A percentile compares a stretch with the other conserved stretches of the same genome.
phyloP scores from a whole-genome alignment of 768 basidiomycete genomes.

The Paxillus involutus region DNA sequence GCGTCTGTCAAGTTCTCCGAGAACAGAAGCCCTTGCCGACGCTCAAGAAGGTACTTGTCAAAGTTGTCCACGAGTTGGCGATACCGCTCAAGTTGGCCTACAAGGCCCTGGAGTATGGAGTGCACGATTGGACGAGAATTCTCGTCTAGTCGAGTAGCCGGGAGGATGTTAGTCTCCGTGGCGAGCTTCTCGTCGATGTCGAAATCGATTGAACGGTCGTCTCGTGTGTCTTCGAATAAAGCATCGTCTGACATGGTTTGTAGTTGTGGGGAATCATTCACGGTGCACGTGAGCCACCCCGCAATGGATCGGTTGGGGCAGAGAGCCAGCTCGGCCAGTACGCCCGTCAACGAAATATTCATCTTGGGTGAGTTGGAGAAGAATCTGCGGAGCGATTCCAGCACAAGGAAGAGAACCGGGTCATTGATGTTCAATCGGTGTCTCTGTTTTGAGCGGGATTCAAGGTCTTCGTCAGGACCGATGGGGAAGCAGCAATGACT shows the following conservation, averaged over 20 bases:
- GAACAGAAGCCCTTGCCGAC: constrained; percentile 87
- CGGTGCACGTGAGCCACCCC: constrained; percentile 82
- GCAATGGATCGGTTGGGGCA: constrained; percentile 84
- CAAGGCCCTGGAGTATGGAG: constrained; percentile 76
- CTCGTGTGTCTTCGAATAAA: constrained; percentile 50
- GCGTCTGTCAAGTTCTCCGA: constrained; percentile 92
- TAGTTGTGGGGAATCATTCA: constrained; percentile 36
- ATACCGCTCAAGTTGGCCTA: constrained; percentile 80
- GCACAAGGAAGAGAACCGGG: constrained; percentile 65
- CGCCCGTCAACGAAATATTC: constrained; percentile 87
- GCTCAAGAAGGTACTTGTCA: constrained; percentile 80
- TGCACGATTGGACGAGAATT: constrained; percentile 77
- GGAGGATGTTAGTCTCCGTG: constrained; percentile 55
- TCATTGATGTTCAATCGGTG: constrained; percentile 82
- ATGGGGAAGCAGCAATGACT: constrained; percentile 58
- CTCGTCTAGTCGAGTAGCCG: constrained; percentile 70
- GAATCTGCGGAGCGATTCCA: constrained; percentile 74
- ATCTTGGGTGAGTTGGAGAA: constrained; percentile 83
- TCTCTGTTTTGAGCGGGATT: constrained; percentile 44
- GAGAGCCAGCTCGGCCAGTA: constrained; percentile 75
- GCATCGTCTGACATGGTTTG: constrained; percentile 8
- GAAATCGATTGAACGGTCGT: constrained; percentile 83
- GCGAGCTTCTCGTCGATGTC: constrained; percentile 64
- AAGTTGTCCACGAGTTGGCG: constrained; percentile 74
- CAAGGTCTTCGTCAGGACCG: constrained; percentile 41